Evolutionary conservation across 192 early-diverging fungal genomes (phyloP), one percentile per base, ranked within the genome.

Genomic region (Umbelopsis ramanniana): DNA sequence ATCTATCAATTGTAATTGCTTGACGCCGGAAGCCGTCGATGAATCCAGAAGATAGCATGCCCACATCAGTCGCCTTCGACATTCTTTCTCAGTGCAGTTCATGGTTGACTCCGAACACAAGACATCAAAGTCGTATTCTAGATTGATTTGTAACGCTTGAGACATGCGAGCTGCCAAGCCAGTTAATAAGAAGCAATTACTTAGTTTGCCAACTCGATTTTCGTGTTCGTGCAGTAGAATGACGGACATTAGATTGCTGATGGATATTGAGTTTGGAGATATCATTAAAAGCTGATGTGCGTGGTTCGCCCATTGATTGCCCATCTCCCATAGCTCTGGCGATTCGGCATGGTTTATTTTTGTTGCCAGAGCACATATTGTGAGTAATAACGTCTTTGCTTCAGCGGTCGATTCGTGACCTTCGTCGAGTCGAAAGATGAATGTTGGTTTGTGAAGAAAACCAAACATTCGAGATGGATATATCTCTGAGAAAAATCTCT

Each of bases 111-210:
- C 43, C 8, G 23, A 24, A 23, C 67, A 68, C 45, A 68, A 21
- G 24, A 68, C 43, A 22, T 68, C 67, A 23, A 68, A 68, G 67
- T 68, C 67, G 21, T 68, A 68, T 68, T 68, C 67, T 5, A 68
- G 45, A 19, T 68, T 68, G 43, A 68, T 68, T n/a, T 68, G 67
- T 15, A 68, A 48, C 9, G 67, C 67, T 24, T 68, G 67, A 26
- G 67, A 45, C 67, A 68, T 47, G 21, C 67, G 40, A 68, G 67
- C 67, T 12, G 67, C 67, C 45, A 68, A 37, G 17, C 67, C 67
- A 33, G 40, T 26, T 4, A 68, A 48, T n/a, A 68, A 47, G 26
- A 68, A 68, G 46, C 67, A 68, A 15, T 45, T 14, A 15, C 45
- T 24, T 2, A 68, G 15, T 24, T 48, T 68, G 6, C 67, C 67